Percentiles rank a stretch among this genome's conserved stretches.
phyloP scores from a whole-genome alignment of 768 basidiomycete species.

The Lactarius hatsudake region DNA sequence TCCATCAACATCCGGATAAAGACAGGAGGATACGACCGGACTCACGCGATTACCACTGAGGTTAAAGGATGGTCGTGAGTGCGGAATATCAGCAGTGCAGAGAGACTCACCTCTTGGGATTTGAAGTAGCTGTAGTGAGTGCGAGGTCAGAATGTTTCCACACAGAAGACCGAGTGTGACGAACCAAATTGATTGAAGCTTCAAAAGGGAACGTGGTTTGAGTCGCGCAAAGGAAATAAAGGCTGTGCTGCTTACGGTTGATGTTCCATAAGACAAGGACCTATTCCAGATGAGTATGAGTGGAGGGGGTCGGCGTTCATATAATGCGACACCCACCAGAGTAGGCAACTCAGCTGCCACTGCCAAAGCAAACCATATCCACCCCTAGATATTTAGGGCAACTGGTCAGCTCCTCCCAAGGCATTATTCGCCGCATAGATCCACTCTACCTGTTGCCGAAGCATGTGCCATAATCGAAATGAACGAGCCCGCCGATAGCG shows the following conservation, averaged over 20 bases:
- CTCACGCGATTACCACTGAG: constrained; percentile 22
- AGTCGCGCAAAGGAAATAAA: background rate
- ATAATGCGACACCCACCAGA: background rate
- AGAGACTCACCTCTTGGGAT: constrained; percentile 17
- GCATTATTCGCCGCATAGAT: too few relatives aligned
- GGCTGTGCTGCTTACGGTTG: background rate
- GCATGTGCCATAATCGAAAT: constrained; percentile 13
- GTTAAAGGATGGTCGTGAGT: background rate
- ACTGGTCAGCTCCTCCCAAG: background rate
- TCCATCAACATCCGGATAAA: background rate
- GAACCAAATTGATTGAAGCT: constrained; percentile 12
- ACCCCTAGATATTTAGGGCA: constrained; percentile 4
- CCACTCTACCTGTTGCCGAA: constrained; percentile 8
- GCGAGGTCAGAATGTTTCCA: background rate
- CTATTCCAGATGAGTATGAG: constrained; percentile 1
- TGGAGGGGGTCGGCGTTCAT: too few relatives aligned
- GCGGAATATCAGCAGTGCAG: background rate
- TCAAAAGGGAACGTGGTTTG: background rate
- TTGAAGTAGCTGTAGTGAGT: constrained; percentile 8
- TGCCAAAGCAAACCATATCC: constrained; percentile 18
- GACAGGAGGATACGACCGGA: background rate
- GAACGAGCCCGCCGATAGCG: constrained; percentile 1
- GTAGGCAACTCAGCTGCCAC: constrained; percentile 17
- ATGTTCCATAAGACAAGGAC: constrained; percentile 1
- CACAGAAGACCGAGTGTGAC: background rate